Evolutionary conservation across 208 protist genomes (phyloP).

Genomic region (Acanthamoeba rhysodes): DNA sequence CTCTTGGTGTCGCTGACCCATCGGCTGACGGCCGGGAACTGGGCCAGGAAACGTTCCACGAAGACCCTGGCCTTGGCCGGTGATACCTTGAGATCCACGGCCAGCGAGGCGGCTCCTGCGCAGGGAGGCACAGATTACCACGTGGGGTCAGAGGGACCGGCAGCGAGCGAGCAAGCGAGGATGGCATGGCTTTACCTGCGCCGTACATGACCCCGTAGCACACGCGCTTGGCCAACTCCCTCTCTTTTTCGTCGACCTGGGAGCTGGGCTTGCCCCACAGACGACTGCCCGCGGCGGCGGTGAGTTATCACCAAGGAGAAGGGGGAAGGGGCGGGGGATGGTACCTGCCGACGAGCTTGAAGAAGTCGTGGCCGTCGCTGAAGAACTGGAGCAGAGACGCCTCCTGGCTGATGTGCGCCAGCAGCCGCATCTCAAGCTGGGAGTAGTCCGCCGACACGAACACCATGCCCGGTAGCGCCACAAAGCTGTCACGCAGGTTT

Average conservation of each 20-base stretch:
- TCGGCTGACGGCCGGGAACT: constrained; percentile 13
- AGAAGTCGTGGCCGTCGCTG: constrained; percentile 52
- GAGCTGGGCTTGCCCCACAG: constrained; percentile 54
- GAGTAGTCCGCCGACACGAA: constrained; percentile 70
- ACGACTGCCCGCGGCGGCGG: background rate
- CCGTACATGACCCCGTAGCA: constrained; percentile 74
- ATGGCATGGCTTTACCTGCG: background rate
- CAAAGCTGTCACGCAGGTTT: constrained; percentile 53
- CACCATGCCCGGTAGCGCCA: background rate
- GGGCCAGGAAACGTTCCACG: constrained; percentile 26
- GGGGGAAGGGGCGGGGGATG: background rate
- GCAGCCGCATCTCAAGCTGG: constrained; percentile 72
- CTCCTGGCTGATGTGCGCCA: constrained; percentile 68
- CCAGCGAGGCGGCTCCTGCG: constrained; percentile 19
- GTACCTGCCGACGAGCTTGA: constrained; percentile 70
- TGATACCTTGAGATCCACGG: constrained; percentile 33
- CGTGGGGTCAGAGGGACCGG: too few species aligned
- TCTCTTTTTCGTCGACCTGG: background rate
- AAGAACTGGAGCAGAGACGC: constrained; percentile 26
- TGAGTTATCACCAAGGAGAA: background rate
- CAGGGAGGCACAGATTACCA: background rate
- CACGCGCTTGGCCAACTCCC: constrained; percentile 50
- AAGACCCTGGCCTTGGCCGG: background rate
- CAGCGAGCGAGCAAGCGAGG: too few species aligned
- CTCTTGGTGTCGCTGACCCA: constrained; percentile 41